Evolutionary conservation across 1,139 yeast species (phyloP), one percentile per base, ranked within the genome.

Genomic region (Kurtzmaniella quercitrusa): DNA sequence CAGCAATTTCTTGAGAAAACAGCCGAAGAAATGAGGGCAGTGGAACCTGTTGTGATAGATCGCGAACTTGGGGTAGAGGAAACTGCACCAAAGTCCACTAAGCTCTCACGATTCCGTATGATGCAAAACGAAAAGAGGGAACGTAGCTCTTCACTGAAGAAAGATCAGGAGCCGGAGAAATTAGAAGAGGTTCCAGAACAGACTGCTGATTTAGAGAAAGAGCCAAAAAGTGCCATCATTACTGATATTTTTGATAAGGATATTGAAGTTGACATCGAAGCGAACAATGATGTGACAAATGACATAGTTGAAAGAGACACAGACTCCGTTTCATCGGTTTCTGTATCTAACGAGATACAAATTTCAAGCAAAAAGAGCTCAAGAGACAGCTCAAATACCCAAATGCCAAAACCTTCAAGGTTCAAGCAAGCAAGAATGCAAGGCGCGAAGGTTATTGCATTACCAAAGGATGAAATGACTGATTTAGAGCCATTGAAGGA

Each of bases 401-500:
- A 5, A 26, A 26, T 26, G 30, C 30, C 30, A 4, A 30, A 30
- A 18, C 34, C 34, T 30, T 32, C 42, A 6, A 38, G 39, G 18
- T 42, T 42, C 26, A 42, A 33, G 21, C 39, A 33, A n/a, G 30
- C 36, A 28, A 41, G 38, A 15, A n/a, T 34, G 3, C 17, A 23
- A 22, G 26, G 7, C 2, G 23, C 11, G 2, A 32, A 37, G 9
- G 28, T 23, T 4, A 23, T 42, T 14, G 23, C 22, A 15, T 30
- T 30, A 11, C 33, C 38, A 11, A 38, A 30, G 28, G 20, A 19
- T 2, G 36, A 38, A 2, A 21, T 33, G 8, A 21, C n/a, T 3
- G 35, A 35, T 12, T 44, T 41, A 5, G 49, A 48, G 28, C 45
- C 50, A 17, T 20, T 52, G 38, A 30, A 30, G 17, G 49, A 44